Evolutionary conservation across 2,329 filamentous ascomycete species (phyloP).

Genomic region (Didymella lethalis): DNA sequence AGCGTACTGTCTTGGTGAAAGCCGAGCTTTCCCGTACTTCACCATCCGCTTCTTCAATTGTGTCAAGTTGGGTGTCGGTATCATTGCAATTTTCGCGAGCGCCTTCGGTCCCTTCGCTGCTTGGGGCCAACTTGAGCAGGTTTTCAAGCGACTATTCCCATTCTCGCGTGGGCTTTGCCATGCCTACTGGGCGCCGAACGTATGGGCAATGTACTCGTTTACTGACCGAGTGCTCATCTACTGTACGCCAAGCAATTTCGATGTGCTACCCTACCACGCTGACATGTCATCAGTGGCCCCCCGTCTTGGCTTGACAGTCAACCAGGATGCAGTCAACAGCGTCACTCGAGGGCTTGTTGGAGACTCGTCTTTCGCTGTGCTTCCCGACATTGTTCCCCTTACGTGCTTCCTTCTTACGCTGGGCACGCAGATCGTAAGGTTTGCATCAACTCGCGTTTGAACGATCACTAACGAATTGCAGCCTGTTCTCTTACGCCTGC

Average conservation of each 20-base stretch:
- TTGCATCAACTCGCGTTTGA: too few relatives aligned
- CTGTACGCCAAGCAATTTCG: conserved; percentile 61
- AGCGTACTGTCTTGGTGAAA: conserved; percentile 82
- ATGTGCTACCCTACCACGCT: neutral
- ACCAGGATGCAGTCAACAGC: conserved; percentile 78
- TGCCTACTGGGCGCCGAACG: conserved; percentile 97
- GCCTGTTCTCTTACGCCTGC: conserved; percentile 77
- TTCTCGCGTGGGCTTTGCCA: conserved; percentile 94
- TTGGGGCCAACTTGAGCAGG: conserved; percentile 82
- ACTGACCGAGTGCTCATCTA: conserved; percentile 82
- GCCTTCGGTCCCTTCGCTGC: conserved; percentile 90
- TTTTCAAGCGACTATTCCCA: conserved; percentile 86
- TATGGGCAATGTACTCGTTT: conserved; percentile 98
- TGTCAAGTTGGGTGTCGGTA: conserved; percentile 79
- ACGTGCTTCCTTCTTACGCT: conserved; percentile 85
- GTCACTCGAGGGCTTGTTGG: conserved; percentile 93
- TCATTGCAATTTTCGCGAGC: conserved; percentile 74
- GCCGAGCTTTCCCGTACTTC: conserved; percentile 71
- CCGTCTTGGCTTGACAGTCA: conserved; percentile 75
- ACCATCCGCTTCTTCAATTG: conserved; percentile 79
- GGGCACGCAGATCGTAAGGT: conserved; percentile 73
- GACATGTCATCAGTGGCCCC: conserved; percentile 72
- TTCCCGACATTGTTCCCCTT: conserved; percentile 83
- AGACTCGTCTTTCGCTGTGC: conserved; percentile 90
- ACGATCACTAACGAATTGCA: conserved; percentile 22